Conservation (phyloP, 2,329 filamentous ascomycete genomes). For the Cercospora sp. region DNA sequence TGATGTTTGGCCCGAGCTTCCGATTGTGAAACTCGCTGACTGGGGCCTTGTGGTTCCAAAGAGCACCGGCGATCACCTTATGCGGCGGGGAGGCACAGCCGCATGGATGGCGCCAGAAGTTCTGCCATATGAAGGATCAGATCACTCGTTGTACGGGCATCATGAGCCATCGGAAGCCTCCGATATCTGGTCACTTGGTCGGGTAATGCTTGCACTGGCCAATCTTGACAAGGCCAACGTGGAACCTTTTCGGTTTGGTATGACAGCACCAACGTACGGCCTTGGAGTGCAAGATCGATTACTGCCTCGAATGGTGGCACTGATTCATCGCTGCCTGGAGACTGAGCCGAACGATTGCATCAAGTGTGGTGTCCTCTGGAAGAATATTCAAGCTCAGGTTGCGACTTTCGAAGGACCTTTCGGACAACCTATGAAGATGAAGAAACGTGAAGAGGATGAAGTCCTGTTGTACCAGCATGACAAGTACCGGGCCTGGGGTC, state of each 20-base stretch:
- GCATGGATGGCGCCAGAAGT: conserved; percentile 5
- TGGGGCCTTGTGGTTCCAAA: conserved; percentile 7
- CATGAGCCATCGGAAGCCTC: neutral
- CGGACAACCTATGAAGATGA: neutral
- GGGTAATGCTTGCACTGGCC: conserved; percentile 5
- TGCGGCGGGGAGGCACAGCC: neutral
- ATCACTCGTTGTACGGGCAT: neutral
- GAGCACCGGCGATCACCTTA: neutral
- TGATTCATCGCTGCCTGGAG: neutral
- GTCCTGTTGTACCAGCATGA: conserved; percentile 5
- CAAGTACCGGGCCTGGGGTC: conserved; percentile 3
- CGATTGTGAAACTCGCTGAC: conserved; percentile 13
- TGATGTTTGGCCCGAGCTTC: conserved; percentile 8
- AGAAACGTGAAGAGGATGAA: neutral
- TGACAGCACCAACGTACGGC: neutral
- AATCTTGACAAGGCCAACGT: neutral
- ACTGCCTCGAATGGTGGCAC: neutral
- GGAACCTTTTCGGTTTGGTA: neutral
- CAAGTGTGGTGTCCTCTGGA: neutral
- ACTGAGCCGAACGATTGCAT: neutral
- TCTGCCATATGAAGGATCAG: neutral
- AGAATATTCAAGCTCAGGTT: neutral
- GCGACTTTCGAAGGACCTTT: neutral
- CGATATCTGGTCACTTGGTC: conserved; percentile 8
- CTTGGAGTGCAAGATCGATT: neutral